phyloP scores from a whole-genome alignment of 768 basidiomycete species.

The Butyriboletus loyo region DNA sequence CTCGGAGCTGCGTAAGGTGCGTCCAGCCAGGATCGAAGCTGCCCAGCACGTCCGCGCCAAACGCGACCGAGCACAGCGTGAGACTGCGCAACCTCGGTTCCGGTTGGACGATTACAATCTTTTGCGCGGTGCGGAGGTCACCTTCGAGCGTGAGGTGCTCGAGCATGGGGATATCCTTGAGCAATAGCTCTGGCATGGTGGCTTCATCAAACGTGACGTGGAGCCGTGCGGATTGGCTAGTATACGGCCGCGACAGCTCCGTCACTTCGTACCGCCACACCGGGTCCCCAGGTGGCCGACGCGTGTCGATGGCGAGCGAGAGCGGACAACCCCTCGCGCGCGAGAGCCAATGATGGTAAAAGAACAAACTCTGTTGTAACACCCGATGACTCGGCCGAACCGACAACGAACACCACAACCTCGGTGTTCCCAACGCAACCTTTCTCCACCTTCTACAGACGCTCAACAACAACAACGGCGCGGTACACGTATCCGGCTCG shows the following conservation, averaged over 20 bases:
- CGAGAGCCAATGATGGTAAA: slow-evolving; percentile 20
- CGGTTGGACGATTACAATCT: slow-evolving; percentile 7
- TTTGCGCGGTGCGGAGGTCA: slow-evolving; percentile 3
- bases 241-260: slow-evolving; percentile 21
- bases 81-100: slow-evolving; percentile 11
- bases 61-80: slow-evolving; percentile 3
- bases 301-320: slow-evolving; percentile 20
- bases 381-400: slow-evolving; percentile 6
- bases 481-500: slow-evolving; percentile 22
- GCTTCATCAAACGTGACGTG: slow-evolving; percentile 11
- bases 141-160: slow-evolving; percentile 15
- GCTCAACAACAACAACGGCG: slow-evolving; percentile 38
- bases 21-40: slow-evolving; percentile 13
- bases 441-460: slow-evolving; percentile 45
- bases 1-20: slow-evolving; percentile 13
- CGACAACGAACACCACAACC: slow-evolving; percentile 46
- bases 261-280: slow-evolving; percentile 23
- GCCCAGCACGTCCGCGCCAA: not conserved
- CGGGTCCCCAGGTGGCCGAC: slow-evolving; percentile 11
- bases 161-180: slow-evolving; percentile 18
- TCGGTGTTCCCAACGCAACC: slow-evolving; percentile 38
- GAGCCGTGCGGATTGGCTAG: slow-evolving; percentile 6
- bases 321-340: slow-evolving; percentile 17
- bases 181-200: slow-evolving; percentile 10
- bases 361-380: slow-evolving; percentile 10